Percentiles rank a stretch among this genome's conserved stretches.
These are phyloP conservation scores for Chloranthus sessilifolius DNA, from an alignment of 164 flowering plant genomes.

Conservation along the genomic window DNA sequence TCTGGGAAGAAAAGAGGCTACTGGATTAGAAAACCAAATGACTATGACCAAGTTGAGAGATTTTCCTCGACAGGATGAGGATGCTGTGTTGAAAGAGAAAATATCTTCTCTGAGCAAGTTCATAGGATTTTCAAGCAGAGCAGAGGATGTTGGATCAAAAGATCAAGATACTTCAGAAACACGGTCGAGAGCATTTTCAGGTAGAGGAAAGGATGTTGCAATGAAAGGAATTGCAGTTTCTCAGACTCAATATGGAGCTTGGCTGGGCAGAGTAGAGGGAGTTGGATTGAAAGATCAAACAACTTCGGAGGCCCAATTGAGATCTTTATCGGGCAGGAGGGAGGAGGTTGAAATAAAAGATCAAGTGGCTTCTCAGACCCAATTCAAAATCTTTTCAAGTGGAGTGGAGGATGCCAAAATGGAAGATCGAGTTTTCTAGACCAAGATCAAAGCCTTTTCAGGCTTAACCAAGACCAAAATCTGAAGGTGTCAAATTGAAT, in stretches of 20 bases:
- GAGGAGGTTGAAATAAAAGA: no score
- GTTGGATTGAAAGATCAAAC: slow-evolving; percentile 24
- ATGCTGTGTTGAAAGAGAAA: slow-evolving; percentile 14
- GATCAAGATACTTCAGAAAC: slow-evolving; percentile 6
- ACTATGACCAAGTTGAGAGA: no score
- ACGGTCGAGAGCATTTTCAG: background rate
- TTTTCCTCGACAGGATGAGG: no score
- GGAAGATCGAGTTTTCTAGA: no score
- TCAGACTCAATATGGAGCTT: slow-evolving; percentile 23
- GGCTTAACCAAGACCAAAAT: slow-evolving; percentile 31
- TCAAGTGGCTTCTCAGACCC: no score
- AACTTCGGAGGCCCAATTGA: slow-evolving; percentile 18
- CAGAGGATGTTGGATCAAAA: slow-evolving; percentile 9
- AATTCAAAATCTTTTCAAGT: no score
- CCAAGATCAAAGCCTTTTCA: slow-evolving; percentile 8
- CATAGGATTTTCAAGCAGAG: slow-evolving; percentile 9
- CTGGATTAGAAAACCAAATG: no score
- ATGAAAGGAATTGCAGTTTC: slow-evolving; percentile 23
- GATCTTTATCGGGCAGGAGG: no score
- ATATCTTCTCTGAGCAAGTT: slow-evolving; percentile 6
- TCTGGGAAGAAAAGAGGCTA: slow-evolving; percentile 25
- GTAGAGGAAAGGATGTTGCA: slow-evolving; percentile 3
- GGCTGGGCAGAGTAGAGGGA: slow-evolving; percentile 25
- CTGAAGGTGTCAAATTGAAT: no score
- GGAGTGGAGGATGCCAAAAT: no score